Conservation (phyloP, 2,329 filamentous ascomycete species). For the Cytospora mali region DNA sequence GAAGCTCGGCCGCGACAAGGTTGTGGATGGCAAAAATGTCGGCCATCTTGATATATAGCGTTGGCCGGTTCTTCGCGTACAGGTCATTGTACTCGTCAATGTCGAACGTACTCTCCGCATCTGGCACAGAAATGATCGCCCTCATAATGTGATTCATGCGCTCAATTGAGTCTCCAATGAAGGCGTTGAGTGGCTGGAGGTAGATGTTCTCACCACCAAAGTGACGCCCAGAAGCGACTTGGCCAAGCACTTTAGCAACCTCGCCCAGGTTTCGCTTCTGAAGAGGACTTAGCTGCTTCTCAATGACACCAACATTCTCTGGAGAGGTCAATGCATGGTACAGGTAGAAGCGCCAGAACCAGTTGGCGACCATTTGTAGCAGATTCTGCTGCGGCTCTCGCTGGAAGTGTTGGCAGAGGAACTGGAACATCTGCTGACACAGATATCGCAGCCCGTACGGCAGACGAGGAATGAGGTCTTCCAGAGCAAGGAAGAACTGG, state of each 20-base stretch:
- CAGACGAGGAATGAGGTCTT: slow-evolving; percentile 84
- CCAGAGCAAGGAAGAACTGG: slow-evolving; percentile 79
- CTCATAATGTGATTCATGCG: slow-evolving; percentile 75
- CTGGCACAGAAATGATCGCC: slow-evolving; percentile 78
- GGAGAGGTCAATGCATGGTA: slow-evolving; percentile 87
- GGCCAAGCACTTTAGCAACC: slow-evolving; percentile 87
- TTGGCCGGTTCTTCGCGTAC: slow-evolving; percentile 94
- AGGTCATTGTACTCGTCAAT: slow-evolving; percentile 99
- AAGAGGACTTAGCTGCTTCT: slow-evolving; percentile 83
- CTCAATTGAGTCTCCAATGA: slow-evolving; percentile 82
- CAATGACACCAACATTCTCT: slow-evolving; percentile 90
- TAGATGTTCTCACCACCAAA: slow-evolving; percentile 97
- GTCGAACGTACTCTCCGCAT: slow-evolving; percentile 90
- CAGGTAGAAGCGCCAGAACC: slow-evolving; percentile 93
- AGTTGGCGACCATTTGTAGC: slow-evolving; percentile 82
- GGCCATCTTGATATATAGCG: slow-evolving; percentile 98
- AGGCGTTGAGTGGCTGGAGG: slow-evolving; percentile 90
- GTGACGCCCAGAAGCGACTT: slow-evolving; percentile 83
- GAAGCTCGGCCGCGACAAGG: slow-evolving; percentile 78
- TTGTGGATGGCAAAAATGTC: slow-evolving; percentile 97
- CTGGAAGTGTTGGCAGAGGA: slow-evolving; percentile 75
- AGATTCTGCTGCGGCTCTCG: slow-evolving; percentile 76
- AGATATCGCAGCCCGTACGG: slow-evolving; percentile 92
- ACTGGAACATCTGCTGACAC: slow-evolving; percentile 81
- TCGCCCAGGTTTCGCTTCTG: slow-evolving; percentile 92